These are phyloP conservation scores for Curvularia sp. DNA, from an alignment of 2,329 filamentous ascomycete genomes.

Conservation along the genomic window DNA sequence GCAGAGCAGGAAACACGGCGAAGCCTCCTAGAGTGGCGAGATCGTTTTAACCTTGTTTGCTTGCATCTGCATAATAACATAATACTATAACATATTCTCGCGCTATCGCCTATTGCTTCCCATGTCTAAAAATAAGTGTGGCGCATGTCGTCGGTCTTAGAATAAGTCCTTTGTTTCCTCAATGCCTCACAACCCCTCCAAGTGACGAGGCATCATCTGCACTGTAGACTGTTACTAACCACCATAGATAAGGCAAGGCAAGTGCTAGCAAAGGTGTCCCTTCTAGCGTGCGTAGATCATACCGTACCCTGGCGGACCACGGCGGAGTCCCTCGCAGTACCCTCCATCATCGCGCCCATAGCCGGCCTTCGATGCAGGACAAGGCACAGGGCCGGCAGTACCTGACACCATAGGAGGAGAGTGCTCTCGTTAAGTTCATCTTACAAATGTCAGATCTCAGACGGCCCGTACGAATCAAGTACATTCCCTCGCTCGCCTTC, in stretches of 20 bases:
- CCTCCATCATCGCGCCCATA: constrained; percentile 1
- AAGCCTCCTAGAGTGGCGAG: background rate
- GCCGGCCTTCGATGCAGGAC: constrained; percentile 10
- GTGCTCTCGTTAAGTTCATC: constrained; percentile 30
- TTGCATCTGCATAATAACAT: background rate
- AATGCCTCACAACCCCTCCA: too few species aligned
- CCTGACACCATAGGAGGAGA: constrained; percentile 30
- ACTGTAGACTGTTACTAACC: too few species aligned
- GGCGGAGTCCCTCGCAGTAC: constrained; percentile 5
- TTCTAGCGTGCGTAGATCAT: constrained; percentile 2
- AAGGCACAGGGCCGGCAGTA: constrained; percentile 32
- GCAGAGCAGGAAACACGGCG: background rate
- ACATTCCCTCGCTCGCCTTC: constrained; percentile 28
- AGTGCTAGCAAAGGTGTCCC: background rate
- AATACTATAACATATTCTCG: background rate
- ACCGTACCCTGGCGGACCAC: background rate
- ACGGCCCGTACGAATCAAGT: constrained; percentile 25
- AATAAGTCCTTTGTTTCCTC: background rate
- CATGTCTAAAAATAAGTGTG: background rate
- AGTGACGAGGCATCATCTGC: too few species aligned
- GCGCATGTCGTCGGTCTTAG: background rate
- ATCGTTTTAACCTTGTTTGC: background rate
- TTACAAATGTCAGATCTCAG: constrained; percentile 26
- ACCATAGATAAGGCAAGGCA: too few species aligned
- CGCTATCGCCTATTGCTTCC: background rate